Base-by-base conservation (phyloP, 2,329 filamentous ascomycete species). In the Scedosporium boydii region DNA sequence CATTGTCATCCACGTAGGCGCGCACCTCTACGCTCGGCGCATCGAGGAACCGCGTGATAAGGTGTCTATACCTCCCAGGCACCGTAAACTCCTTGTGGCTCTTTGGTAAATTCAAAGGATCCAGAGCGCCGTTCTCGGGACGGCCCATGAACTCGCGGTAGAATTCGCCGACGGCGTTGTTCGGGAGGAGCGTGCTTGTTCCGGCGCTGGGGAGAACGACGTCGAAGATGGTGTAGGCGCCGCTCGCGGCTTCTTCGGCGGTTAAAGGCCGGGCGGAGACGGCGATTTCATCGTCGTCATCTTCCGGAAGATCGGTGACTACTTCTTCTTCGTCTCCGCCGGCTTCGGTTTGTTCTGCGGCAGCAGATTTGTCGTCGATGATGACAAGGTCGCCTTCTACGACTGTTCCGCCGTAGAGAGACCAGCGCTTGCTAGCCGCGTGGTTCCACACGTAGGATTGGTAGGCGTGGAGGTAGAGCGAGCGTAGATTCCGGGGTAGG, bases 381-480 rank as follows among this genome's bases (percentile, higher is more conserved):
- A 96, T 80, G 53, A 97, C 86, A 10, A 99, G 82, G 72, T 99
- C 95, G 38, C 95, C 95, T 68, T 88, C 84, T 14, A 96, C 82
- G 16, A 97, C 90, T 62, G 81, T 82, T 64, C 80, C 75, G 59
- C 93, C 92, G 71, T 89, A 88, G 2, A 84, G 77, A 51, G 86
- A 83, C 88, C 91, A 96, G 57, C 95, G 88, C 68, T 88, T 86
- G 66, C 90, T 91, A 1, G 86, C 90, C 12, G 86, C 90, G 67
- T 86, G 84, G 76, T 99, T 99, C 93, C 93, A 99, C 7, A 99
- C 87, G 44, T 92, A 84, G 5, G 90, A 96, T 74, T 99, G 95
- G 75, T 97, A 98, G 4, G 95, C 93, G 73, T 99, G 95, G 16
- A 96, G 87, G 72, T 98, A 99, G 89, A 99, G 97, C 63, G 91